phyloP scores from a whole-genome alignment of 2,329 filamentous ascomycete species.

The Zasmidium citrigriseum region DNA sequence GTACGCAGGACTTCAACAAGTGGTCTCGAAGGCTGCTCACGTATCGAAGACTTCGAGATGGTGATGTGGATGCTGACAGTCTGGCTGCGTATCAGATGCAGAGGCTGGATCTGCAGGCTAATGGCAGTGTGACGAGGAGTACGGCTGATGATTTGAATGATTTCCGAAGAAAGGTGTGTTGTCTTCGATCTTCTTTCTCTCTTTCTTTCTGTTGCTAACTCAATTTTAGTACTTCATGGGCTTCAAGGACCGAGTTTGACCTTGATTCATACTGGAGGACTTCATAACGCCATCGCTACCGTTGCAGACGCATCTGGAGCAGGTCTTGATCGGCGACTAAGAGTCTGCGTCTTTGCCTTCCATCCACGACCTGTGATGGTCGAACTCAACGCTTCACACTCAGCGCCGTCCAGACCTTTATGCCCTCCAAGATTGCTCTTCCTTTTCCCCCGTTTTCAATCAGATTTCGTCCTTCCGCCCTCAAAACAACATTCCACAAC shows the following conservation, averaged over 20 bases:
- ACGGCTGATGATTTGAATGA: conserved; percentile 68
- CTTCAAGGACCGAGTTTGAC: conserved; percentile 28
- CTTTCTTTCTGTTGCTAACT: conserved; percentile 3
- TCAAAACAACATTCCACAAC: conserved; percentile 7
- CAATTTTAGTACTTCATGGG: conserved; percentile 38
- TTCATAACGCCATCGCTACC: no score
- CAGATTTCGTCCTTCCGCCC: not conserved
- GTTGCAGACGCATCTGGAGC: no score
- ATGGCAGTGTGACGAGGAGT: conserved; percentile 42
- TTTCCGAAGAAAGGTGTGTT: conserved; percentile 58
- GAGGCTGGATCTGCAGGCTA: conserved; percentile 27
- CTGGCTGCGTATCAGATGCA: conserved; percentile 28
- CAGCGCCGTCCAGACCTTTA: no score
- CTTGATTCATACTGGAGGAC: no score
- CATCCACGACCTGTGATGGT: no score
- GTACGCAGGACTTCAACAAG: conserved; percentile 85
- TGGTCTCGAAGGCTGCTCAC: conserved; percentile 91
- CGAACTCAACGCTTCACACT: no score
- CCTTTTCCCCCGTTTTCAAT: no score
- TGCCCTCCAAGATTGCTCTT: not conserved
- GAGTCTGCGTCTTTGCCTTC: no score
- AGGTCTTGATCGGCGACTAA: no score
- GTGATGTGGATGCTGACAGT: conserved; percentile 44
- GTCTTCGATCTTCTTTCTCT: not conserved
- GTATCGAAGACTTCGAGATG: conserved; percentile 71